Evolutionary conservation across 2,329 filamentous ascomycete species (phyloP).

Genomic region (Akanthomyces lecanii): DNA sequence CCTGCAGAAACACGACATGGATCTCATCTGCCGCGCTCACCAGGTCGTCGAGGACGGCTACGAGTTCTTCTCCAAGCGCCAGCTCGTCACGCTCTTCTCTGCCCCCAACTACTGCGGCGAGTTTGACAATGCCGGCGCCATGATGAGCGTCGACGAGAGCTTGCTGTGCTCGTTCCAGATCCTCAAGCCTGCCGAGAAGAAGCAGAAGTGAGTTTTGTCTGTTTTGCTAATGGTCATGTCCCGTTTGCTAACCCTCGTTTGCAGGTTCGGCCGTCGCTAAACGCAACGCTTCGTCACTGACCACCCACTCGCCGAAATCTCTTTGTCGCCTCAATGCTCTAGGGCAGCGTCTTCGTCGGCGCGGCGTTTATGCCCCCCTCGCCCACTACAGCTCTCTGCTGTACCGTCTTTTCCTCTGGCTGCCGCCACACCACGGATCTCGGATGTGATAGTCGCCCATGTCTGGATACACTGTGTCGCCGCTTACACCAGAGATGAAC

Average conservation of each 20-base stretch:
- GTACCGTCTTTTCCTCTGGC: slow-evolving; percentile 6
- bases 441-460: slow-evolving; percentile 14
- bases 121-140: slow-evolving; percentile 98
- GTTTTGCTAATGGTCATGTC: slow-evolving; percentile 4
- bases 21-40: slow-evolving; percentile 96
- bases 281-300: slow-evolving; percentile 24
- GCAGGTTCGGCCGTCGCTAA: slow-evolving; percentile 94
- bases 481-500: neutral
- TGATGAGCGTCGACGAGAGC: slow-evolving; percentile 99
- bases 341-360: neutral
- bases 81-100: slow-evolving; percentile 95
- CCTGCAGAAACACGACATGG: slow-evolving; percentile 99
- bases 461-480: slow-evolving; percentile 8
- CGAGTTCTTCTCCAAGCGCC: slow-evolving; percentile 98
- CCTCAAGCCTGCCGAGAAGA: slow-evolving; percentile 99
- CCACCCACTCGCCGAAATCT: neutral
- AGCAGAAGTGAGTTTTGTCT: slow-evolving; percentile 92
- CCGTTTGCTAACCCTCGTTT: slow-evolving; percentile 60
- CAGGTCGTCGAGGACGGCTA: slow-evolving; percentile 99
- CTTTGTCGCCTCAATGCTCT: neutral
- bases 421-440: neutral
- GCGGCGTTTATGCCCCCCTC: slow-evolving; percentile 8
- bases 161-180: slow-evolving; percentile 99
- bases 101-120: slow-evolving; percentile 99
- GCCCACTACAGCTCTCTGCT: neutral